phyloP scores from a whole-genome alignment of 31 red algal genomes.

The Asparagopsis taxiformis region DNA sequence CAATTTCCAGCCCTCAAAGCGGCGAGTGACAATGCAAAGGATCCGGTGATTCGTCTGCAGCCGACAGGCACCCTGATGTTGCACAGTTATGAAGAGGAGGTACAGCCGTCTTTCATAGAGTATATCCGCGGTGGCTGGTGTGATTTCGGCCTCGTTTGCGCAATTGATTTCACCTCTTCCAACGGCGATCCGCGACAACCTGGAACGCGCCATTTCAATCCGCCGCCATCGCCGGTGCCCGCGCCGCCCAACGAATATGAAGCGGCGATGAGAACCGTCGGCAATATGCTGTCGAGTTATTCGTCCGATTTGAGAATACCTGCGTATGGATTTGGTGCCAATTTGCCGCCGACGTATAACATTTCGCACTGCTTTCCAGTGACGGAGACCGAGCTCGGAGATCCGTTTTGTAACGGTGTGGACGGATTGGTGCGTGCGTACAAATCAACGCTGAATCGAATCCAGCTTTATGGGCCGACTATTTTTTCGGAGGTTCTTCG shows the following conservation, averaged over 20 bases:
- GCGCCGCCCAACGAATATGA: slow-evolving; percentile 70
- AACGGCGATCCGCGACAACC: slow-evolving; percentile 69
- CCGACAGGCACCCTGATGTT: slow-evolving; percentile 42
- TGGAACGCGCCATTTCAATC: slow-evolving; percentile 60
- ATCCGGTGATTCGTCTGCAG: slow-evolving; percentile 18
- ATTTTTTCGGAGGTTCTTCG: slow-evolving; percentile 72
- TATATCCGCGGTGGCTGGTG: slow-evolving; percentile 60
- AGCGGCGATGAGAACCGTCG: slow-evolving; percentile 61
- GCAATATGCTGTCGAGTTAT: slow-evolving; percentile 70
- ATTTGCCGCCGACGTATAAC: slow-evolving; percentile 58
- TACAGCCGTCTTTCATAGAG: slow-evolving; percentile 80
- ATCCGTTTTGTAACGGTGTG: slow-evolving; percentile 64
- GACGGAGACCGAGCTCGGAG: slow-evolving; percentile 49
- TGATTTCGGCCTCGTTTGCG: slow-evolving; percentile 63
- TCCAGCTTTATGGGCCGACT: slow-evolving; percentile 82
- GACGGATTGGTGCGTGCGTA: slow-evolving; percentile 66
- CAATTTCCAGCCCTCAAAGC: slow-evolving; percentile 46
- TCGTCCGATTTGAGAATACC: slow-evolving; percentile 65
- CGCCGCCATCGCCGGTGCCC: background rate
- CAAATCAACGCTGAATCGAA: slow-evolving; percentile 43
- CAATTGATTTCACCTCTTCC: slow-evolving; percentile 80
- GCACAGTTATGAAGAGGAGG: slow-evolving; percentile 37
- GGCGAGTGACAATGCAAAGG: slow-evolving; percentile 40
- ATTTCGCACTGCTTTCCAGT: slow-evolving; percentile 80
- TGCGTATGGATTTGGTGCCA: slow-evolving; percentile 82